Conservation (phyloP, 2,329 filamentous ascomycete genomes). For the Talaromyces funiculosus region DNA sequence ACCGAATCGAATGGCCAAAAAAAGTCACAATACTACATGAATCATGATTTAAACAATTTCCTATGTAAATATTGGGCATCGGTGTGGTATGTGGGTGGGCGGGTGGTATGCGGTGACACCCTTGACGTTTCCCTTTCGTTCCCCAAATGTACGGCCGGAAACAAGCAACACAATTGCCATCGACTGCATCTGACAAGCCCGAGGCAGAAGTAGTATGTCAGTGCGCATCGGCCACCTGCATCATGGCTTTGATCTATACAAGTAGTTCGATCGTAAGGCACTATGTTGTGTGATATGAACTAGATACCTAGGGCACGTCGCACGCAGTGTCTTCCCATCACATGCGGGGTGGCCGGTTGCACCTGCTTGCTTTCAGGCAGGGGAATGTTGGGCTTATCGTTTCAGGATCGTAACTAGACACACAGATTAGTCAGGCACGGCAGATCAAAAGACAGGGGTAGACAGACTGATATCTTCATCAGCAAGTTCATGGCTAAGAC, state of each 20-base stretch:
- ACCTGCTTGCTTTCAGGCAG: background rate
- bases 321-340: conserved; percentile 2
- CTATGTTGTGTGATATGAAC: background rate
- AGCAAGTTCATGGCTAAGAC: conserved; percentile 80
- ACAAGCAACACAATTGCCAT: background rate
- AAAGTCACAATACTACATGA: background rate
- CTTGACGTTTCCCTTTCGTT: background rate
- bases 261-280: background rate
- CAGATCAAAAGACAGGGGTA: background rate
- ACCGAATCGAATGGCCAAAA: background rate
- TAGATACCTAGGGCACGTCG: background rate
- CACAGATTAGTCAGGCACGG: conserved; percentile 1
- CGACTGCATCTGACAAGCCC: background rate
- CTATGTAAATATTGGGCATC: background rate
- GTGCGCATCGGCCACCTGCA: background rate
- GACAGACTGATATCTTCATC: conserved; percentile 93
- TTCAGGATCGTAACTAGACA: conserved; percentile 61
- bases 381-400: conserved; percentile 43
- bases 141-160: background rate
- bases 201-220: background rate
- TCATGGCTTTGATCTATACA: background rate
- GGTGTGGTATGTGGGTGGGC: background rate
- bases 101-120: background rate
- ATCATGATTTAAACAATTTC: background rate
- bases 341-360: background rate